Evolutionary conservation across 208 protist genomes (phyloP).

Genomic region (Acanthamoeba lenticulata): DNA sequence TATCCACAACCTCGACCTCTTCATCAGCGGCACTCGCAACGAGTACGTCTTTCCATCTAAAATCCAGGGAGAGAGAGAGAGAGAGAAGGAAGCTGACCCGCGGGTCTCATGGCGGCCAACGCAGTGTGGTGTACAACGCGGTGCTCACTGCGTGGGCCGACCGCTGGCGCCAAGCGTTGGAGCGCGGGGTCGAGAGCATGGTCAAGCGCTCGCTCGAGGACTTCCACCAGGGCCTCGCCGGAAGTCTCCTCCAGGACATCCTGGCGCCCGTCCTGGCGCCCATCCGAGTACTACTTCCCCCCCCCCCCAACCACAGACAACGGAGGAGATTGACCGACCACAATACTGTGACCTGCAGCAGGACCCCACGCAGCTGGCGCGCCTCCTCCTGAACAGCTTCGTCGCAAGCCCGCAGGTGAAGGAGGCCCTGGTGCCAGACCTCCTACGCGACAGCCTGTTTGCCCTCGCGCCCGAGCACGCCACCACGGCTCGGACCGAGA

Average conservation of each 20-base stretch:
- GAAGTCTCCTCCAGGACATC: background rate
- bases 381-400: no score
- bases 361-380: no score
- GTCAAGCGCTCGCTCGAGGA: background rate
- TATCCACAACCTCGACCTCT: background rate
- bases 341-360: no score
- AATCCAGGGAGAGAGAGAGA: no score
- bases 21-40: background rate
- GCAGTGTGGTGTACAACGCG: background rate
- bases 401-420: no score
- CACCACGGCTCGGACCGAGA: no score
- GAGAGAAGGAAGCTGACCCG: background rate
- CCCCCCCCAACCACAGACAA: no score
- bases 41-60: background rate
- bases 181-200: background rate
- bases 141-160: background rate
- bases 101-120: background rate
- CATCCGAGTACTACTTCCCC: no score
- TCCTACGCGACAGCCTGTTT: no score
- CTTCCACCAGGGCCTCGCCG: background rate
- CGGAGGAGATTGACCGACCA: no score
- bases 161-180: background rate
- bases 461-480: no score
- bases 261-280: background rate
- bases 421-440: no score